A percentile compares a stretch with the other conserved stretches of the same genome.
Evolutionary conservation across 108 stramenopile species (phyloP).

Genomic region (Stephanodiscus triporus): DNA sequence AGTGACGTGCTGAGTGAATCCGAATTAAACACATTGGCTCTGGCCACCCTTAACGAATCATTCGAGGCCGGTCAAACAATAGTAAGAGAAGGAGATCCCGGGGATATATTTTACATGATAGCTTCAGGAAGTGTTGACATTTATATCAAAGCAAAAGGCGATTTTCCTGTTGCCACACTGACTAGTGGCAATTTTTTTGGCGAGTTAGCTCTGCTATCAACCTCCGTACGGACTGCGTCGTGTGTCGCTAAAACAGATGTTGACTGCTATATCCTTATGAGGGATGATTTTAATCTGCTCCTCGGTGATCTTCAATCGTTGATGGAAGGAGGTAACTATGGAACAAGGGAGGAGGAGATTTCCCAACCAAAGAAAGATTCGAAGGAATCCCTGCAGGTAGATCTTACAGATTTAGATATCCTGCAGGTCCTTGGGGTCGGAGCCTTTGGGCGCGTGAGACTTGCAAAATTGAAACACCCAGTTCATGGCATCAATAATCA

Average conservation of each 20-base stretch:
- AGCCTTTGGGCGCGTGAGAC: constrained; percentile 52
- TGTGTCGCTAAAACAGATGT: constrained; percentile 54
- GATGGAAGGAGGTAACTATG: constrained; percentile 25
- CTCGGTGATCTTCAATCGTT: constrained; percentile 68
- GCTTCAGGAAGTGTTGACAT: constrained; percentile 52
- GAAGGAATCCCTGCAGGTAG: constrained; percentile 23
- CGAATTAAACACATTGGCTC: constrained; percentile 45
- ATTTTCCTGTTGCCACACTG: constrained; percentile 36
- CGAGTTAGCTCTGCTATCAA: constrained; percentile 50
- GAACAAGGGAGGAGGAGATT: constrained; percentile 11
- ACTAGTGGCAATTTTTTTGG: constrained; percentile 53
- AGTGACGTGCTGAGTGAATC: constrained; percentile 37
- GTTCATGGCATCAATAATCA: constrained; percentile 28
- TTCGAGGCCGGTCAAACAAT: constrained; percentile 40
- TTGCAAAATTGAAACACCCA: constrained; percentile 47
- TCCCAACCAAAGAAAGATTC: background rate
- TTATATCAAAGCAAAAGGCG: constrained; percentile 31
- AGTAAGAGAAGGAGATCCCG: constrained; percentile 54
- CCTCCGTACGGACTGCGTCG: constrained; percentile 41
- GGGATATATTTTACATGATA: constrained; percentile 62
- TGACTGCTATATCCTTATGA: constrained; percentile 48
- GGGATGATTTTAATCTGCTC: constrained; percentile 68
- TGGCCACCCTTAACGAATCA: constrained; percentile 30
- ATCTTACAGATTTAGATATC: constrained; percentile 41
- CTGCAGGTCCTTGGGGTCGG: constrained; percentile 47